Percentiles rank a stretch among this genome's conserved stretches.
phyloP scores from a whole-genome alignment of 345 rosid genomes.

The Psidium friedrichsthalianum region DNA sequence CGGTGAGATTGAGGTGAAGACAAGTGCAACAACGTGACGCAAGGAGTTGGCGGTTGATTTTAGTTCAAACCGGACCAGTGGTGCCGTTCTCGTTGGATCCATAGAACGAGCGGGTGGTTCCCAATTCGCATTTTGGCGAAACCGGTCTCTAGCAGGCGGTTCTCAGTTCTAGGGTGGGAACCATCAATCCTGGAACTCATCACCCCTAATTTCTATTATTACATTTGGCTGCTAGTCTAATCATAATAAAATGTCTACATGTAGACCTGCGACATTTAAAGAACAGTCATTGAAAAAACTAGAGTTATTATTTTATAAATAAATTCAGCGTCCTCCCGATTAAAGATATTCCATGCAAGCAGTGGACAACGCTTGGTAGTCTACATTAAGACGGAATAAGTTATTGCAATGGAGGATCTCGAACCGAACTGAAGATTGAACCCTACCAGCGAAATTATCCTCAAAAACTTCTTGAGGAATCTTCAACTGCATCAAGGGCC shows the following conservation, averaged over 20 bases:
- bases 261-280: neutral
- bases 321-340: neutral
- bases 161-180: no score
- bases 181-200: no score
- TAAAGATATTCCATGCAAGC: neutral
- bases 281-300: neutral
- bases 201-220: neutral
- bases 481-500: constrained; percentile 60
- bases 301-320: neutral
- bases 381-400: neutral
- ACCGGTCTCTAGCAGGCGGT: fast-evolving
- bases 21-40: neutral
- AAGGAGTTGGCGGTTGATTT: neutral
- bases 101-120: no score
- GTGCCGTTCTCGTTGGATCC: no score
- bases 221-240: neutral
- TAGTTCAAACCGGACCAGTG: no score
- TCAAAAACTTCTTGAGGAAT: constrained; percentile 60
- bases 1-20: neutral
- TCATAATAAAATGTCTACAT: neutral
- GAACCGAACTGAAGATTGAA: neutral
- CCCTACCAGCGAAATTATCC: constrained; percentile 6
- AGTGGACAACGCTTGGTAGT: neutral
- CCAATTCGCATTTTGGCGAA: no score
- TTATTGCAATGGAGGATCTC: neutral